These are phyloP conservation scores for Didymella lethalis DNA, from an alignment of 2,329 filamentous ascomycete genomes.

Conservation along the genomic window DNA sequence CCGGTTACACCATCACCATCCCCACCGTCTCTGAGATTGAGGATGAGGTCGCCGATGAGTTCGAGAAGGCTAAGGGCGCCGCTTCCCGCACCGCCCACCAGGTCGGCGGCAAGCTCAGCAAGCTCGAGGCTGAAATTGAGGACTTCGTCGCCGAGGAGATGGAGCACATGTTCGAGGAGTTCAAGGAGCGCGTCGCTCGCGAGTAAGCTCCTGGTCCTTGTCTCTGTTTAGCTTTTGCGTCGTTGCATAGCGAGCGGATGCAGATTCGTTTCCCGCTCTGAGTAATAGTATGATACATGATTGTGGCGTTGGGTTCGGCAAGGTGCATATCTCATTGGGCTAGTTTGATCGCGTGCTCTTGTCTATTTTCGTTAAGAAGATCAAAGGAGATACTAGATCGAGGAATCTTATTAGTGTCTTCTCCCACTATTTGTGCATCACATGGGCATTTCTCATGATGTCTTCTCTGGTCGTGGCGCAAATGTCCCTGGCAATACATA, in stretches of 20 bases:
- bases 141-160: constrained; percentile 59
- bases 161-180: constrained; percentile 64
- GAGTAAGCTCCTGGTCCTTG: constrained; percentile 31
- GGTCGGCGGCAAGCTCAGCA: constrained; percentile 58
- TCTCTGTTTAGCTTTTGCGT: constrained; percentile 2
- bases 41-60: constrained; percentile 48
- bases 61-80: constrained; percentile 46
- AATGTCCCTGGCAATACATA: background rate
- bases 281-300: constrained; percentile 22
- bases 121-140: constrained; percentile 55
- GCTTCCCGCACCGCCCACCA: constrained; percentile 53
- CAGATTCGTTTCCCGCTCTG: constrained; percentile 10
- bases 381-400: constrained; percentile 14
- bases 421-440: background rate
- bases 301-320: constrained; percentile 19
- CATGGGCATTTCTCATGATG: background rate
- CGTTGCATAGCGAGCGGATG: constrained; percentile 18
- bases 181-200: constrained; percentile 48
- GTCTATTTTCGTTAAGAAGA: constrained; percentile 7
- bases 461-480: background rate
- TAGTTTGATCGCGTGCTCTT: constrained; percentile 13
- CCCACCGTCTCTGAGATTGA: constrained; percentile 48
- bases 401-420: constrained; percentile 10
- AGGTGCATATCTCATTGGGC: constrained; percentile 28
- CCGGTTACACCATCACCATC: constrained; percentile 47